phyloP scores from a whole-genome alignment of 2,329 filamentous ascomycete species.

The Coleophoma cylindrospora region DNA sequence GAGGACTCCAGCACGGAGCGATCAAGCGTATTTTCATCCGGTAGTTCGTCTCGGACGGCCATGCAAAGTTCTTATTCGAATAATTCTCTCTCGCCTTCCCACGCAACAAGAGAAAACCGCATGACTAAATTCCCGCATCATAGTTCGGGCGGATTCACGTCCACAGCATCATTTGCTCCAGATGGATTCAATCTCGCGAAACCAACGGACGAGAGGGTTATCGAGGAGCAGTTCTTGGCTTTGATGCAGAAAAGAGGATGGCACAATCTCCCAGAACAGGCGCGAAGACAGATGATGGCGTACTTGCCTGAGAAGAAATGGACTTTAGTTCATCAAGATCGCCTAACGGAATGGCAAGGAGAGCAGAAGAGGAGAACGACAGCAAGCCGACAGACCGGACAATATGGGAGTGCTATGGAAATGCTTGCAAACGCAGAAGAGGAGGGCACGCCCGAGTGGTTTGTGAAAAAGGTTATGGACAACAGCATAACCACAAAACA shows the following conservation, averaged over 20 bases:
- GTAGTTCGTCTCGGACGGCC: conserved; percentile 46
- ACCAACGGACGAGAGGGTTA: conserved; percentile 74
- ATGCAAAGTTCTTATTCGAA: conserved; percentile 52
- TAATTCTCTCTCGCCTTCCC: conserved; percentile 35
- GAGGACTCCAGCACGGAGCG: conserved; percentile 58
- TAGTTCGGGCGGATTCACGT: conserved; percentile 14
- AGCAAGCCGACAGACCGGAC: conserved; percentile 58
- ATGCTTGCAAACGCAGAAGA: conserved; percentile 80
- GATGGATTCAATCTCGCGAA: conserved; percentile 57
- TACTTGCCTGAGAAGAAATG: conserved; percentile 95
- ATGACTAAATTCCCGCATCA: conserved; percentile 45
- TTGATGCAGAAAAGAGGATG: conserved; percentile 97
- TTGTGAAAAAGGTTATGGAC: conserved; percentile 94
- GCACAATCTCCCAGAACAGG: conserved; percentile 95
- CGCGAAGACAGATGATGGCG: conserved; percentile 89
- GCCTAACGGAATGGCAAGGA: conserved; percentile 86
- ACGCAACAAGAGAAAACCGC: conserved; percentile 43
- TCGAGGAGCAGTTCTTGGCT: conserved; percentile 87
- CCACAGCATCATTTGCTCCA: conserved; percentile 12
- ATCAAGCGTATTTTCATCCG: conserved; percentile 50
- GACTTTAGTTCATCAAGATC: conserved; percentile 94
- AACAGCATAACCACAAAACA: conserved; percentile 90
- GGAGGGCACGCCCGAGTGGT: conserved; percentile 96
- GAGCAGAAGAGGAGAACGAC: conserved; percentile 85
- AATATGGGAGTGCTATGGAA: conserved; percentile 62